These are phyloP conservation scores for Gloeophyllum trabeum DNA, from an alignment of 768 basidiomycete species.

Conservation along the genomic window DNA sequence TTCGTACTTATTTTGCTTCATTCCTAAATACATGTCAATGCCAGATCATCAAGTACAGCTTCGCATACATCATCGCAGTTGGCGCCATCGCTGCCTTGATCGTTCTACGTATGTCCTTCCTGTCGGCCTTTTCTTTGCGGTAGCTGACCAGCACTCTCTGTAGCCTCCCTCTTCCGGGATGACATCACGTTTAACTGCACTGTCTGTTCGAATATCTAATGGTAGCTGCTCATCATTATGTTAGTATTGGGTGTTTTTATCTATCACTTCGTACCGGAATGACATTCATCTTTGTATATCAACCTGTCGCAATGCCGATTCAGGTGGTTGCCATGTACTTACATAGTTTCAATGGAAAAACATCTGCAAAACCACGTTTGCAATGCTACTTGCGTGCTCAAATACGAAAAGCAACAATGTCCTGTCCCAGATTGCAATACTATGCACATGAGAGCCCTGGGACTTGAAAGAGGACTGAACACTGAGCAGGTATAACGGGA, in stretches of 20 bases:
- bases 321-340: no score
- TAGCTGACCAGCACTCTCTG: conserved; percentile 1
- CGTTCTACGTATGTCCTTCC: conserved; percentile 65
- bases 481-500: no score
- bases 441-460: no score
- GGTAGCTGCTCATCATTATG: conserved; percentile 13
- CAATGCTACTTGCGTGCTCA: no score
- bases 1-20: not conserved
- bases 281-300: not conserved
- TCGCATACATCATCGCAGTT: conserved; percentile 72
- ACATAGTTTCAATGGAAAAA: no score
- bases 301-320: no score
- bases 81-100: conserved; percentile 74
- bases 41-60: conserved; percentile 74
- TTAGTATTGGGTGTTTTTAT: conserved; percentile 7
- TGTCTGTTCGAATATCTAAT: conserved; percentile 79
- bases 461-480: no score
- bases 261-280: conserved; percentile 2
- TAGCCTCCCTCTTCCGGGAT: conserved; percentile 76
- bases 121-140: conserved; percentile 1
- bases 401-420: no score
- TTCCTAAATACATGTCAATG: conserved; percentile 1
- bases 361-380: no score
- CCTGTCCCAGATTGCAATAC: no score
- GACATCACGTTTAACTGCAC: conserved; percentile 70